Percentiles rank a stretch among this genome's conserved stretches.
Conservation (phyloP, 805 yeast species). For the Kuraishia hungarica region DNA sequence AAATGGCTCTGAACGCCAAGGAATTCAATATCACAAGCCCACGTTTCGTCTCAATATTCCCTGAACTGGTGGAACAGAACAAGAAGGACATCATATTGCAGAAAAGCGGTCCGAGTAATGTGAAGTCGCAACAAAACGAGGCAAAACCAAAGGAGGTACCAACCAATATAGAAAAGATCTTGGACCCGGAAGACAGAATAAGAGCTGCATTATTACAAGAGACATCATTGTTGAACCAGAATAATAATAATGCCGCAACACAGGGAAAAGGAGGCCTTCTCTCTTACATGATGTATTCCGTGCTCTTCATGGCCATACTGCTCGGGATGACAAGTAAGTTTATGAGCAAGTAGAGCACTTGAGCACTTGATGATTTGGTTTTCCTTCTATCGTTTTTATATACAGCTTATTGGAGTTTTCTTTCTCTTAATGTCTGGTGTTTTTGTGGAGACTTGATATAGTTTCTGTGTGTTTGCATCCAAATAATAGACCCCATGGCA, state of each 20-base stretch:
- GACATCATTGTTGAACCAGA: neutral
- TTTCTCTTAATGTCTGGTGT: neutral
- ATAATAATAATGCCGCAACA: neutral
- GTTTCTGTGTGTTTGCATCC: neutral
- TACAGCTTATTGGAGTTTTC: neutral
- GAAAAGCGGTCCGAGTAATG: neutral
- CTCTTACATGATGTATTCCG: neutral
- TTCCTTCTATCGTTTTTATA: too few species aligned
- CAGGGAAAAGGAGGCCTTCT: neutral
- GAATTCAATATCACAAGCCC: slow-evolving; percentile 41
- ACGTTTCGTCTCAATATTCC: slow-evolving; percentile 42
- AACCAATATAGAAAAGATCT: slow-evolving; percentile 27
- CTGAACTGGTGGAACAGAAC: slow-evolving; percentile 50
- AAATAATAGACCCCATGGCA: neutral
- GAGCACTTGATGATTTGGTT: neutral
- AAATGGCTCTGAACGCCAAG: slow-evolving; percentile 51
- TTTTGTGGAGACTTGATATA: neutral
- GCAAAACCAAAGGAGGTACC: slow-evolving; percentile 22
- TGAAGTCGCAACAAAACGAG: slow-evolving; percentile 4
- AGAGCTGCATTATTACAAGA: slow-evolving; percentile 25
- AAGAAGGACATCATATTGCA: slow-evolving; percentile 19
- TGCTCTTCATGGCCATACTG: slow-evolving; percentile 11
- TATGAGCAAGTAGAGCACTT: neutral
- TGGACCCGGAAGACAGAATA: slow-evolving; percentile 67
- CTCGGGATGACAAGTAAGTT: slow-evolving; percentile 1